phyloP scores from a whole-genome alignment of 2,329 filamentous ascomycete species.

The Paramyrothecium sp. region DNA sequence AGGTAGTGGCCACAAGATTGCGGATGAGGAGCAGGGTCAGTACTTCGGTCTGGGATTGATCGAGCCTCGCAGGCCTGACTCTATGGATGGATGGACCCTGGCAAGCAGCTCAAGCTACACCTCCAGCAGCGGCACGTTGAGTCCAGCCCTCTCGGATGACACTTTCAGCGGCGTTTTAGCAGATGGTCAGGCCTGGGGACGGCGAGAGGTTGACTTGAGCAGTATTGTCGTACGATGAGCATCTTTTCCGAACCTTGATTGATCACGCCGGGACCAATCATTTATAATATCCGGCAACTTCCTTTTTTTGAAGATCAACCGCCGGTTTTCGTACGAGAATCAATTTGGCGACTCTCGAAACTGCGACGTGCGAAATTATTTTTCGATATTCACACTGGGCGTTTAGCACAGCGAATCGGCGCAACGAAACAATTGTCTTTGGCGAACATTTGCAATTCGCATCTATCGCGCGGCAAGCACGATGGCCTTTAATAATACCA shows the following conservation, averaged over 20 bases:
- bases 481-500: background rate
- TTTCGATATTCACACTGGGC: constrained; percentile 11
- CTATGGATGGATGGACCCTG: constrained; percentile 88
- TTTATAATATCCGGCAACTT: no score
- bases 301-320: no score
- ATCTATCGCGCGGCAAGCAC: background rate
- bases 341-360: background rate
- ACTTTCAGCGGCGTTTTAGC: constrained; percentile 29
- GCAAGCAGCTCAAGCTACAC: constrained; percentile 72
- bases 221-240: background rate
- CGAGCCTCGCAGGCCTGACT: constrained; percentile 39
- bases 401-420: constrained; percentile 40
- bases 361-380: background rate
- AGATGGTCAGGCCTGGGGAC: constrained; percentile 33
- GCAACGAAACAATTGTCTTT: constrained; percentile 29
- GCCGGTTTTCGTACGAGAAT: background rate
- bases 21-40: constrained; percentile 46
- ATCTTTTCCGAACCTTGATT: background rate
- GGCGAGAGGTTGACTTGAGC: constrained; percentile 20
- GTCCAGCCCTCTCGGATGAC: constrained; percentile 47
- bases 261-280: background rate
- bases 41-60: constrained; percentile 47
- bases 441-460: background rate
- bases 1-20: constrained; percentile 56
- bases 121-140: constrained; percentile 48